Evolutionary conservation across 2,329 filamentous ascomycete genomes (phyloP), one percentile per base, ranked within the genome.

Genomic region (Fragosphaeria purpurea): DNA sequence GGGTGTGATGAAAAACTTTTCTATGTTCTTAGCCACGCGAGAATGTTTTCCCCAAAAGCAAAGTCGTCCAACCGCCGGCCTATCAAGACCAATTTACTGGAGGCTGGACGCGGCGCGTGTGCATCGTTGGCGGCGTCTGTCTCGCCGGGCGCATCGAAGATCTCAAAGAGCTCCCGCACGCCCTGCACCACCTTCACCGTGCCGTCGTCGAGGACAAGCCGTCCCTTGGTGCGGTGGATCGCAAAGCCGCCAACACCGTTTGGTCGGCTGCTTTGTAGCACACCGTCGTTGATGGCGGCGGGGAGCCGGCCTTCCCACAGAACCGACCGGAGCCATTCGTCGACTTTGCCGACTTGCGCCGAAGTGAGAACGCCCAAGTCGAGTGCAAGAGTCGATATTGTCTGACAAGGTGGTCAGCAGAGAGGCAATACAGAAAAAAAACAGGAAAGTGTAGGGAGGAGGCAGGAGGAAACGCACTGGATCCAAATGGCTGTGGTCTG

Each of bases 101-200:
- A 76, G 39, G 22, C 64, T 57, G 32, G 58, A 53, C 9, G 50
- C 51, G 30, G 55, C 52, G 10, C 51, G 50, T 42, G 55, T 60
- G 2, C 60, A 2, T 63, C 62, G 8, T 60, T 57, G 8, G 58
- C 56, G 12, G 53, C 54, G 44, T 55, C 31, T 52, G 54, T 10
- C 48, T 61, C 64, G 8, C 64, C 58, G 5, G 70, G 67, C 7
- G 69, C 70, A 57, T 95, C 88, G 31, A 88, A 79, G 31, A 97
- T 85, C 61, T 98, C 93, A 65, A 97, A 98, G 12, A 97, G 78
- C 59, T 96, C 91, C 48, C 91, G 74, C 1, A 98, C 93, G 2
- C 90, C 93, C 65, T 98, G 93, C 7, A 97, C 74, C 56, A 97
- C 80, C 63, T 88, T 86, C 42, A 81, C 70, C 0, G 72, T 70